These are phyloP conservation scores for Pisolithus orientalis DNA, from an alignment of 768 basidiomycete genomes.

Conservation along the genomic window DNA sequence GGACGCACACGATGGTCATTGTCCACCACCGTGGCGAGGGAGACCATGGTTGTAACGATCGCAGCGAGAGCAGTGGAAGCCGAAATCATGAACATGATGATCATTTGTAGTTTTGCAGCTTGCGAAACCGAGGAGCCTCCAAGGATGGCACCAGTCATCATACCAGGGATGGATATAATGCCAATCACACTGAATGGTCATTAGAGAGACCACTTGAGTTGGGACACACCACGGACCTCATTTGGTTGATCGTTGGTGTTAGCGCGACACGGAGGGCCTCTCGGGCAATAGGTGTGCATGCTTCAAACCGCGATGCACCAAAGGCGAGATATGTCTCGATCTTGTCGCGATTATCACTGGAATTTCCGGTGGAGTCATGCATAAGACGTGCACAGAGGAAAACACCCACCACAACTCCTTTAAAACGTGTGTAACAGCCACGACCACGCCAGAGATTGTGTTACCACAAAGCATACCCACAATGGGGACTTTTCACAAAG, in stretches of 20 bases:
- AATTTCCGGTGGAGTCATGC: background rate
- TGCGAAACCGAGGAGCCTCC: conserved; percentile 81
- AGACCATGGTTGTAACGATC: conserved; percentile 55
- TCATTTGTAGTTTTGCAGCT: conserved; percentile 83
- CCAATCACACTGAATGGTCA: conserved; percentile 51
- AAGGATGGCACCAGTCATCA: conserved; percentile 91
- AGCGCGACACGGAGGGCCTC: conserved; percentile 78
- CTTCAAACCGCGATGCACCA: conserved; percentile 79
- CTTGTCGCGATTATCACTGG: conserved; percentile 77
- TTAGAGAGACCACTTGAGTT: background rate
- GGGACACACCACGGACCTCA: conserved; percentile 48
- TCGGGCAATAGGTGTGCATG: conserved; percentile 70
- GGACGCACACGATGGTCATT: conserved; percentile 53
- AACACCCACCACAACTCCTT: conserved; percentile 64
- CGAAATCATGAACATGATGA: conserved; percentile 92
- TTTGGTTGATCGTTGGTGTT: conserved; percentile 77
- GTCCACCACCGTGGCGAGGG: conserved; percentile 63
- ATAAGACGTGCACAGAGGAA: background rate
- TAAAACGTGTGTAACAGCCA: conserved; percentile 63
- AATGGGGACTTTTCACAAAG: conserved; percentile 53
- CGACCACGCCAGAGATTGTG: conserved; percentile 69
- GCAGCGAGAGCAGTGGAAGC: conserved; percentile 68
- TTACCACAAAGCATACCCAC: conserved; percentile 84
- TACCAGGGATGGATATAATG: conserved; percentile 77
- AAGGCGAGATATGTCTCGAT: conserved; percentile 83